Base-by-base conservation (phyloP, 257 asterid genomes). In the Fraxinus excelsior region DNA sequence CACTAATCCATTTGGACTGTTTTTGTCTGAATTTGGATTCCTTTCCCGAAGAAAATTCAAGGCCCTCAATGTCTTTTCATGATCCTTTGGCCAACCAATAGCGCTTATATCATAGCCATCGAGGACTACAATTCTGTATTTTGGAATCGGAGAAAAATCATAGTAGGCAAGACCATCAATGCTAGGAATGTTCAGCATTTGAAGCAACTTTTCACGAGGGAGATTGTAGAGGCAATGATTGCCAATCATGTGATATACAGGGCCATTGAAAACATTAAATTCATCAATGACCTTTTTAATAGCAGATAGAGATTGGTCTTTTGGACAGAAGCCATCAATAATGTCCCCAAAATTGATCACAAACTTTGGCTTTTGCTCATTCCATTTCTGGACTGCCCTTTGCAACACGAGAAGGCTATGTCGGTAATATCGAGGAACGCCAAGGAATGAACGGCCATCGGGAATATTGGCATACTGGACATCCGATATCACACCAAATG, bases 391-490 rank as follows among this genome's bases (percentile, higher is more conserved):
- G 7, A 88, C 91, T 14, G 97, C 99, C 85, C 97, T 87, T 76
- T 87, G 95, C 76, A 96, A 60, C 58, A 93, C 97, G 53, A 82
- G 87, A 56, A 85, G 44, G 85, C 98, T 93, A 83, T 93, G 93
- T 75, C 93, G 81, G 82, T 93, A 96, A 85, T 93, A 96, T 69
- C 98, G 96, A 32, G 99, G 98, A 29, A 93, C 97, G 34, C 98
- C 99, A 56, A 84, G 94, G 85, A 96, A 91, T 9, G 99, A 96
- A 79, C 83, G 73, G 49, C 99, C 98, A 70, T 96, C 92, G 1
- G 97, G 94, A 83, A 96, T 96, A 71, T 96, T 97, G 18, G 99
- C 98, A 67, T 89, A 96, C 67, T 96, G 99, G 78, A 96, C 96
- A 81, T 96, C 98, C 8, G 99, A 81, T 77, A 96, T 96, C 58